Evolutionary conservation across 1,284 basidiomycete species (phyloP), one percentile per base, ranked within the genome.

Genomic region (Cerrena zonata): DNA sequence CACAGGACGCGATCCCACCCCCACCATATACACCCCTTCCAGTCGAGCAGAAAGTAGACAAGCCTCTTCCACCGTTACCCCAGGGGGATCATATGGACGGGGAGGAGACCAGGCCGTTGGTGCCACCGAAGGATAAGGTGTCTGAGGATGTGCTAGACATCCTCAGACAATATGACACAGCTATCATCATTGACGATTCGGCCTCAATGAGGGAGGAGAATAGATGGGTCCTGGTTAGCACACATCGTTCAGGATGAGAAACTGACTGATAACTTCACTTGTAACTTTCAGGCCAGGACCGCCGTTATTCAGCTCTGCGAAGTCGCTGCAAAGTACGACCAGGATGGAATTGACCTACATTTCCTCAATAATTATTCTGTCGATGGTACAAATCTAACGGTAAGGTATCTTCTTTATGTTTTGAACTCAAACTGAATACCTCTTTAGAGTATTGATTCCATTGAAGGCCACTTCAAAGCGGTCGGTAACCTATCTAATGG

Each of bases 141-240:
- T n/a, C 23, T n/a, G 76, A 79, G 55, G 64, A 77, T 50, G 73
- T 68, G 2, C 57, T 80, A 4, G 66, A 73, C 36, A 68, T 62
- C 3, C 60, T 82, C 11, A 55, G 61, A 27, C 61, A 68, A 48
- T 82, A 77, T 53, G 69, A 82, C 40, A 82, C 77, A 0, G 70
- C 79, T 4, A 66, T 82, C 37, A 56, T 81, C 24, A 65, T 83
- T 40, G 81, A 84, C 59, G 82, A 84, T 59, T 83, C 81, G 1
- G 63, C 59, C 4, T 82, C 81, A 10, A 84, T 84, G 81, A 48
- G 53, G 12, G 72, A 69, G 2, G 46, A 53, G 1, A 23, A 43
- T 3, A 64, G 67, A 19, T 84, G 81, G 81, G 50, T 52, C 5
- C 74, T 76, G 69, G 76, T 79, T 34, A 7, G 30, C 30, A 34